These are phyloP conservation scores for Populus tomentosa DNA, from an alignment of 441 rosid species.

Conservation along the genomic window DNA sequence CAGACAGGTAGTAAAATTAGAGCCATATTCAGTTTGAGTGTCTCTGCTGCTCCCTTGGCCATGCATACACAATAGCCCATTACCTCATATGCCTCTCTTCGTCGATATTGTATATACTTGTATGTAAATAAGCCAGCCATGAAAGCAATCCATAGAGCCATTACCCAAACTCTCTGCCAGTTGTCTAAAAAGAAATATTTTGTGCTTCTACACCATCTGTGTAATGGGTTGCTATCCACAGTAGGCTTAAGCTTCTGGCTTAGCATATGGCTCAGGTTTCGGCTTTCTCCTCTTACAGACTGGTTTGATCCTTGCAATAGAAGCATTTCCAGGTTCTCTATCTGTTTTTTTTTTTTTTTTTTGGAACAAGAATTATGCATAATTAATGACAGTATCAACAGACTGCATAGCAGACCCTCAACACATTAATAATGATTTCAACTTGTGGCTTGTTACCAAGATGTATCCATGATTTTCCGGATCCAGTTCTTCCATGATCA, in stretches of 20 bases:
- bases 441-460: constrained; percentile 45
- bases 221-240: constrained; percentile 49
- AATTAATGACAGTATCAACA: neutral
- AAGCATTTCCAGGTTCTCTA: constrained; percentile 69
- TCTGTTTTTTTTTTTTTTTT: constrained; percentile 51
- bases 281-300: constrained; percentile 70
- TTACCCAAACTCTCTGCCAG: constrained; percentile 88
- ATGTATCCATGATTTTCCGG: constrained; percentile 81
- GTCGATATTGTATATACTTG: constrained; percentile 62
- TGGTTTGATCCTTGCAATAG: constrained; percentile 76
- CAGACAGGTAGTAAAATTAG: constrained; percentile 78
- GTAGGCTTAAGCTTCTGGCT: constrained; percentile 86
- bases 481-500: constrained; percentile 95
- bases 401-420: neutral
- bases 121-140: constrained; percentile 61
- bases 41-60: constrained; percentile 95
- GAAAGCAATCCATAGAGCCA: constrained; percentile 68
- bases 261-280: constrained; percentile 70
- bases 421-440: neutral
- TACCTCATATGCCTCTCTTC: constrained; percentile 48
- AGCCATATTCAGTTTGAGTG: constrained; percentile 89
- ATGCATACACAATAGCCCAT: constrained; percentile 88
- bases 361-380: constrained; percentile 14
- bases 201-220: constrained; percentile 34
- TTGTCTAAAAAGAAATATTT: constrained; percentile 75